These are phyloP conservation scores for Vitis riparia DNA, from an alignment of 164 flowering plant species.

Conservation along the genomic window DNA sequence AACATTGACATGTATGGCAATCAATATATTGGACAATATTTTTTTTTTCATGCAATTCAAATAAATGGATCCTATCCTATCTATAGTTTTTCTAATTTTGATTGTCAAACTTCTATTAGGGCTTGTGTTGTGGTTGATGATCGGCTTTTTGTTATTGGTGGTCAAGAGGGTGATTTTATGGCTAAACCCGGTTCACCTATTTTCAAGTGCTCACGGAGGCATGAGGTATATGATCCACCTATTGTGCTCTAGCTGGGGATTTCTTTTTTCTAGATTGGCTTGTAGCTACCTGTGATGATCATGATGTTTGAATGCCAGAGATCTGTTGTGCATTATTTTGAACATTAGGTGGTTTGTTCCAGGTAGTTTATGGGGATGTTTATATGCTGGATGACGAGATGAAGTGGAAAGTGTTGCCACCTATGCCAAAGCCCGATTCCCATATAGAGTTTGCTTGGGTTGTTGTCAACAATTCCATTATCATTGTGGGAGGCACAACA, in stretches of 20 bases:
- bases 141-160: constrained; percentile 78
- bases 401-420: constrained; percentile 77
- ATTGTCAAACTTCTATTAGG: constrained; percentile 35
- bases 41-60: background rate
- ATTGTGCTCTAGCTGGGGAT: background rate
- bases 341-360: constrained; percentile 9
- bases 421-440: constrained; percentile 94
- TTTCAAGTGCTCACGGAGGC: constrained; percentile 90
- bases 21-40: background rate
- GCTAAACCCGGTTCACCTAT: constrained; percentile 97
- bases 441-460: constrained; percentile 93
- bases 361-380: constrained; percentile 80
- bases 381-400: constrained; percentile 84
- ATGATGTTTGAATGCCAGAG: background rate
- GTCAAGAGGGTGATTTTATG: constrained; percentile 99
- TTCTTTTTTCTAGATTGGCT: background rate
- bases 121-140: constrained; percentile 79
- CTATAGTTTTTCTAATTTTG: background rate
- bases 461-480: constrained; percentile 72
- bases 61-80: background rate
- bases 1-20: background rate
- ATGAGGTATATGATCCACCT: constrained; percentile 61
- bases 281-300: background rate
- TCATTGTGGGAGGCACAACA: constrained; percentile 88
- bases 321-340: background rate